These are phyloP conservation scores for Leccinum obscurum DNA, from an alignment of 768 basidiomycete species.

Conservation along the genomic window DNA sequence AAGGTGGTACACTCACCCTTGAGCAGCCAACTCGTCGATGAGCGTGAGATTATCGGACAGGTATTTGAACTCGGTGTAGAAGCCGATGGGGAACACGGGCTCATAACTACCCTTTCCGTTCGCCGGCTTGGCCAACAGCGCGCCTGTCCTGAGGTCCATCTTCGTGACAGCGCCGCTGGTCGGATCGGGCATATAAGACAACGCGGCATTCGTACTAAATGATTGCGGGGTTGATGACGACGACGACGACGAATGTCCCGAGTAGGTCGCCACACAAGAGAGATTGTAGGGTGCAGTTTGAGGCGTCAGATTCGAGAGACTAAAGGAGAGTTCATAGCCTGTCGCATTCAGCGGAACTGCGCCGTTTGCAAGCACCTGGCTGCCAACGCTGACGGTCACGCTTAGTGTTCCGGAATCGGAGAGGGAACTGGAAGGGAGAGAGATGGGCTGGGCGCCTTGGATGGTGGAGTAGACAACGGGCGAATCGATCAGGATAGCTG, in stretches of 20 bases:
- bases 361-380: slow-evolving; percentile 45
- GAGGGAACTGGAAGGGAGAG: slow-evolving; percentile 28
- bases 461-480: slow-evolving; percentile 48
- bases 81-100: slow-evolving; percentile 48
- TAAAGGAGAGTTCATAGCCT: slow-evolving; percentile 48
- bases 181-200: slow-evolving; percentile 51
- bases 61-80: slow-evolving; percentile 44
- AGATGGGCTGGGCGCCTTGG: slow-evolving; percentile 44
- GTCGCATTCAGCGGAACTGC: slow-evolving; percentile 51
- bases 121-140: slow-evolving; percentile 49
- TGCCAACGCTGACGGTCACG: slow-evolving; percentile 47
- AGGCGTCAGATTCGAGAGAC: slow-evolving; percentile 46
- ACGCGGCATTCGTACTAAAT: slow-evolving; percentile 42
- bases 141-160: slow-evolving; percentile 60
- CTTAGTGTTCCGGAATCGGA: slow-evolving; percentile 32
- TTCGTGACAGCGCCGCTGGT: slow-evolving; percentile 53
- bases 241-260: slow-evolving; percentile 36
- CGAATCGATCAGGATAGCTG: slow-evolving; percentile 53
- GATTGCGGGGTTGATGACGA: slow-evolving; percentile 31
- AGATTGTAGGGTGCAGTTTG: slow-evolving; percentile 32
- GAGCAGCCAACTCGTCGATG: slow-evolving; percentile 34
- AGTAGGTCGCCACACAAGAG: slow-evolving; percentile 30
- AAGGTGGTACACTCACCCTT: slow-evolving; percentile 22
- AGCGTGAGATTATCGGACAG: slow-evolving; percentile 18
- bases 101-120: slow-evolving; percentile 49